Conservation (phyloP, 2,329 filamentous ascomycete genomes). For the Ceratocystis diversiconidia region DNA sequence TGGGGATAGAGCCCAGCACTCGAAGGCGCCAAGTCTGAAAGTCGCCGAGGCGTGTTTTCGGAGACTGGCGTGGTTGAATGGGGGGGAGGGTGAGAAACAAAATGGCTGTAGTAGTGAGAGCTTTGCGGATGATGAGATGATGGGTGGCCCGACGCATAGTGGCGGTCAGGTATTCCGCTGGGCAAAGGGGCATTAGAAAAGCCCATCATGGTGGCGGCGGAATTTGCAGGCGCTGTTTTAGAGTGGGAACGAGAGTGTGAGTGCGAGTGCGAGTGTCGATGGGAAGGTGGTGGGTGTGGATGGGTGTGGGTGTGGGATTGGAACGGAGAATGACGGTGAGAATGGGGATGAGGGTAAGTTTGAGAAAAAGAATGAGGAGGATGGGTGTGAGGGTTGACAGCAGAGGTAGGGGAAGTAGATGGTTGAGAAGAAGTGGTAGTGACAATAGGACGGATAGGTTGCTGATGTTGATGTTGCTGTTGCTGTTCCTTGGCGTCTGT, state of each 20-base stretch:
- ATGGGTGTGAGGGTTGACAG: slow-evolving; percentile 2
- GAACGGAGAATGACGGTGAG: not conserved
- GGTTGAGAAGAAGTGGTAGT: not conserved
- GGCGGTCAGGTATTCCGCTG: not conserved
- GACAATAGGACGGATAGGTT: not conserved
- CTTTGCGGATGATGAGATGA: not conserved
- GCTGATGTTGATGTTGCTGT: not conserved
- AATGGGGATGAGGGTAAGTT: not conserved
- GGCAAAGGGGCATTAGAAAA: slow-evolving; percentile 11
- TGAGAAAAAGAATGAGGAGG: not conserved
- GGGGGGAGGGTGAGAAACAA: not conserved
- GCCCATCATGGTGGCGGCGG: slow-evolving; percentile 12
- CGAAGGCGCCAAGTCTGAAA: slow-evolving; percentile 1
- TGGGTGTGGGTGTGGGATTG: slow-evolving; percentile 17
- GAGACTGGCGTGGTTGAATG: slow-evolving; percentile 1
- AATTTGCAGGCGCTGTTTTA: slow-evolving; percentile 18
- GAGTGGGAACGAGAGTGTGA: slow-evolving; percentile 20
- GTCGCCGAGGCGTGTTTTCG: slow-evolving; percentile 1
- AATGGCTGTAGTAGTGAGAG: not conserved
- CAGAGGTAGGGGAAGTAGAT: not conserved
- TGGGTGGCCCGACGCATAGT: slow-evolving; percentile 4
- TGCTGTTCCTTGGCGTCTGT: not conserved
- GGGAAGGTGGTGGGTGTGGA: slow-evolving; percentile 21
- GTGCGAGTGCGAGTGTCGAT: slow-evolving; percentile 19
- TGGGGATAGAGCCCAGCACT: slow-evolving; percentile 1